Percentiles rank a stretch among this genome's conserved stretches.
Evolutionary conservation across 805 yeast genomes (phyloP).

Genomic region (Blastobotrys americana): DNA sequence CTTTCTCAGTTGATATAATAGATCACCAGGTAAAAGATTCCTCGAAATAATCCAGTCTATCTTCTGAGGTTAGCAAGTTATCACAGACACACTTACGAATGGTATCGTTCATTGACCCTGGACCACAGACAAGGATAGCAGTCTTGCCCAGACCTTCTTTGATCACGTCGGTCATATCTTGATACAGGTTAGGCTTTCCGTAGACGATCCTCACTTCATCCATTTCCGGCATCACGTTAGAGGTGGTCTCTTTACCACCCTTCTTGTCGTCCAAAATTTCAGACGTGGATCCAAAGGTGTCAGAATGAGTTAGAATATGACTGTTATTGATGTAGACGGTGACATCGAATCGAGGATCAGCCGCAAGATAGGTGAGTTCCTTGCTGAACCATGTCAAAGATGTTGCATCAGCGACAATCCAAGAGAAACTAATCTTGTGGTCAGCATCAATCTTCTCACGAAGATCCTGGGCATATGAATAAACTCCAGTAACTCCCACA

Average conservation of each 20-base stretch:
- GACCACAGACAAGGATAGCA: constrained; percentile 49
- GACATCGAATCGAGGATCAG: constrained; percentile 23
- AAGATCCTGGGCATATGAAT: constrained; percentile 32
- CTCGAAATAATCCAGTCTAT: constrained; percentile 60
- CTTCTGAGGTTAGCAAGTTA: constrained; percentile 34
- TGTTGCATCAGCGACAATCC: constrained; percentile 26
- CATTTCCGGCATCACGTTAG: constrained; percentile 42
- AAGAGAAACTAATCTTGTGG: constrained; percentile 23
- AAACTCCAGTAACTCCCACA: constrained; percentile 62
- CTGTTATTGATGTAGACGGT: constrained; percentile 30
- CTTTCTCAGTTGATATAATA: too few species aligned
- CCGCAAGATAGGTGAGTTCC: constrained; percentile 22
- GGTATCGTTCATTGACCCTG: constrained; percentile 49
- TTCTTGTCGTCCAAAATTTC: neutral
- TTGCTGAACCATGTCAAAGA: constrained; percentile 25
- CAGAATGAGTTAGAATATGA: neutral
- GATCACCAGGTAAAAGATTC: constrained; percentile 60
- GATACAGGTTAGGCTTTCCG: neutral
- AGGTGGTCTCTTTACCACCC: constrained; percentile 4
- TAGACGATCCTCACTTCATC: constrained; percentile 7
- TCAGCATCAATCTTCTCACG: constrained; percentile 2
- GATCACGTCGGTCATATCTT: neutral
- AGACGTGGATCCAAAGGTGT: neutral
- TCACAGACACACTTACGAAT: constrained; percentile 42
- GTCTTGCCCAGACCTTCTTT: neutral